Evolutionary conservation across 805 yeast species (phyloP).

Genomic region (Wickerhamomyces chambardii): DNA sequence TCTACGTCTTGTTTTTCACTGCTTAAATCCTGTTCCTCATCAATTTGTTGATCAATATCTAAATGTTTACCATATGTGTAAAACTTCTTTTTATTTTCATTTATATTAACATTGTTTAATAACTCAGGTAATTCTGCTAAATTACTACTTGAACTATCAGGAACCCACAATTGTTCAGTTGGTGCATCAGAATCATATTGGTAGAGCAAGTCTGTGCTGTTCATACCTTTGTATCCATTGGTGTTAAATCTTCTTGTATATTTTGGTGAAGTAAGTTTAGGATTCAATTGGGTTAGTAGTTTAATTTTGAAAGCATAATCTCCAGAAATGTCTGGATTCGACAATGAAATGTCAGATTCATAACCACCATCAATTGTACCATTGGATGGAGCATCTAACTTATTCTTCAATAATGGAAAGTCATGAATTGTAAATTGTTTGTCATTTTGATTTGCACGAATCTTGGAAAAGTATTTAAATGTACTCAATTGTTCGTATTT

Average conservation of each 20-base stretch:
- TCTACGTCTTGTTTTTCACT: no score
- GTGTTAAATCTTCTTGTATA: constrained; percentile 1
- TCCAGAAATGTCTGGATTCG: constrained; percentile 42
- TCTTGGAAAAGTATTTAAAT: constrained; percentile 22
- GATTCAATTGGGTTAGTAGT: constrained; percentile 25
- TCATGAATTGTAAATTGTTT: constrained; percentile 16
- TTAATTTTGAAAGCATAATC: constrained; percentile 40
- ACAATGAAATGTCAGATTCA: constrained; percentile 39
- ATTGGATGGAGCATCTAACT: no score
- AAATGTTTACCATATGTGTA: constrained; percentile 20
- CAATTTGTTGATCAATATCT: constrained; percentile 7
- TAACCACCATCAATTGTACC: constrained; percentile 30
- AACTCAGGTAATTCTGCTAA: constrained; percentile 31
- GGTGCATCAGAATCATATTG: not conserved
- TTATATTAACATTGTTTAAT: constrained; percentile 22
- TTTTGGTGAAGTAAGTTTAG: constrained; percentile 12
- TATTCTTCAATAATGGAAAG: constrained; percentile 26
- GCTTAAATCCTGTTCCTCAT: constrained; percentile 1
- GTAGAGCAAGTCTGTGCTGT: no score
- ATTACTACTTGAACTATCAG: constrained; percentile 27
- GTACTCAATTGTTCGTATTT: constrained; percentile 40
- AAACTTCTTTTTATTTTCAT: constrained; percentile 17
- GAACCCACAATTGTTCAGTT: constrained; percentile 31
- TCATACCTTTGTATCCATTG: no score
- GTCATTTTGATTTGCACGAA: constrained; percentile 8